Evolutionary conservation across 805 yeast genomes (phyloP), one percentile per base, ranked within the genome.

Genomic region (Candida hispaniensis): DNA sequence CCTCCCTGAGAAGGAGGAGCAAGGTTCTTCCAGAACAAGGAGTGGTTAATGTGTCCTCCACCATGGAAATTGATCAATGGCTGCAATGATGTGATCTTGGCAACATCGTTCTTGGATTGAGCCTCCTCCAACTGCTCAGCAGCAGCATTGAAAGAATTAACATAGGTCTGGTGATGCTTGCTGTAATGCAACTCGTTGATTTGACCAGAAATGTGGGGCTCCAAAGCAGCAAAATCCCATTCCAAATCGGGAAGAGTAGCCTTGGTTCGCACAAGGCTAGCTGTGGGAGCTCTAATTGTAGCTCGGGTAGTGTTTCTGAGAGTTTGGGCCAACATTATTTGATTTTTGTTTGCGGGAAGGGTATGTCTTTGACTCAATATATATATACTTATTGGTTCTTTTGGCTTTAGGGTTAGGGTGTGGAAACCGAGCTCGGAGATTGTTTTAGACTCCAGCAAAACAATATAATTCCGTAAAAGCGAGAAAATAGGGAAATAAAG

Each of bases 121-220:
- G 93, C 85, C 48, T 71, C 79, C 8, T 69, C 69, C 34, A 73
- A 65, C 60, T 81, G 76, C 58, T 79, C 93, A 46, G 70, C 56
- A 14, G 91, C 83, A 15, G 74, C 59, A 63, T 83, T 85, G 64
- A 72, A 80, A 30, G 91, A 86, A 54, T 69, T 79, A 47, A 82
- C 94, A 52, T 83, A 83, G 19, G 94, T 80, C 61, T 81, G 91
- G 58, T 83, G 94, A 61, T 83, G 95, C 67, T 85, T 85, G 46
- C 75, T 68, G 70, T 83, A 79, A 63, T 83, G 95, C 35, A 54
- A 47, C 58, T 79, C 91, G 60, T 81, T 85, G 62, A 83, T 83
- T 55, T 80, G 73, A 27, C 85, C 93, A 24, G 91, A 73, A 48
- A 83, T 80, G 61, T 60, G 69, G 40, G 95, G 94, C 64, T 83